Percentiles rank a stretch among this genome's conserved stretches.
Evolutionary conservation across 2,329 filamentous ascomycete species (phyloP).

Genomic region (Pseudocercospora vitis): DNA sequence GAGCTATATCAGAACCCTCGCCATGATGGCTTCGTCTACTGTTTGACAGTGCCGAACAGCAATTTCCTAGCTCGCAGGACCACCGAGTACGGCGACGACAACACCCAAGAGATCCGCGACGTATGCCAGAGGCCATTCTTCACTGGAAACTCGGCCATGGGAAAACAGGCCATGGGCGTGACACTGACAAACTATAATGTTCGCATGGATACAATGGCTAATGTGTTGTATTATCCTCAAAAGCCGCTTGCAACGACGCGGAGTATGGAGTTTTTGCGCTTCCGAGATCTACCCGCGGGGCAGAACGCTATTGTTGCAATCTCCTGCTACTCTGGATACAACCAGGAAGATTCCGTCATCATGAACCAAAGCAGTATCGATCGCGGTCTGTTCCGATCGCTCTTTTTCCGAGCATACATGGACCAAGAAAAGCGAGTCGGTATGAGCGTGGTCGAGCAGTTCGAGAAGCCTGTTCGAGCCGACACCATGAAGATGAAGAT

Average conservation of each 20-base stretch:
- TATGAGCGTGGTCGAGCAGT: constrained; percentile 86
- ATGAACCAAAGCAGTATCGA: constrained; percentile 99
- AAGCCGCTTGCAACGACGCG: constrained; percentile 94
- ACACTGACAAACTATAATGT: constrained; percentile 96
- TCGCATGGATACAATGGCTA: constrained; percentile 99
- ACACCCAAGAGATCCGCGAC: too few species aligned
- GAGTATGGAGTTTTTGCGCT: constrained; percentile 98
- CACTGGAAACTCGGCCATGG: constrained; percentile 88
- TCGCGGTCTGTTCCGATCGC: constrained; percentile 90
- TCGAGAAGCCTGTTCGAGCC: constrained; percentile 87
- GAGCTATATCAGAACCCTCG: too few species aligned
- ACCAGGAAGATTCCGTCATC: constrained; percentile 99
- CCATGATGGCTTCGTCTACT: too few species aligned
- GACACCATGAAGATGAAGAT: constrained; percentile 92
- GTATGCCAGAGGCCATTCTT: too few species aligned
- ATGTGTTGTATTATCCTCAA: constrained; percentile 97
- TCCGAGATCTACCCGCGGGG: constrained; percentile 92
- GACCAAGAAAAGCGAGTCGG: constrained; percentile 96
- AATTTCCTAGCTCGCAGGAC: too few species aligned
- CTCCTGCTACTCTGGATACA: constrained; percentile 95
- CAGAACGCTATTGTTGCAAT: constrained; percentile 99
- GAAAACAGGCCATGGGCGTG: constrained; percentile 99
- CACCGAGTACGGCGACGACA: too few species aligned
- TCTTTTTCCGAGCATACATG: constrained; percentile 97
- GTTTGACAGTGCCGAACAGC: background rate